phyloP scores from a whole-genome alignment of 306 rosid species.

The Vachellia pachyceras region DNA sequence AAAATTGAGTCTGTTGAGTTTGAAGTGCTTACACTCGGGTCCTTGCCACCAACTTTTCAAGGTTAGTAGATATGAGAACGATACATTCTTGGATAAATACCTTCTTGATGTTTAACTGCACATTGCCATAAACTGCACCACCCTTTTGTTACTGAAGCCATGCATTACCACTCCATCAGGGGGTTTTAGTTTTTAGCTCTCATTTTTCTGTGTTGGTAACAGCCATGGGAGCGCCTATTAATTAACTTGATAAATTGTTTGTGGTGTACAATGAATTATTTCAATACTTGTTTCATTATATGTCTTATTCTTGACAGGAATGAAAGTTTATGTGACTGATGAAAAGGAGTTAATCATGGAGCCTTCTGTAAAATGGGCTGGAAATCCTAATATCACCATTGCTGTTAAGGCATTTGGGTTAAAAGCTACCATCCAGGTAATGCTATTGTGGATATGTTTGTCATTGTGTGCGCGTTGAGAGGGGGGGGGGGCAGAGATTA shows the following conservation, averaged over 20 bases:
- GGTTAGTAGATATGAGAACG: conserved; percentile 49
- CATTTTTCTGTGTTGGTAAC: not conserved
- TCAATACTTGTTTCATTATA: not conserved
- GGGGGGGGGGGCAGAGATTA: not conserved
- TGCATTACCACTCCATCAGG: not conserved
- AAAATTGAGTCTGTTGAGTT: conserved; percentile 82
- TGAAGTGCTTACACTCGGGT: conserved; percentile 76
- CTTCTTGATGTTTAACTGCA: not conserved
- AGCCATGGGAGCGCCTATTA: not conserved
- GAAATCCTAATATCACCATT: conserved; percentile 78
- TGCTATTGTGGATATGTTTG: not conserved
- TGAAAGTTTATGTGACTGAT: conserved; percentile 88
- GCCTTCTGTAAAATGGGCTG: conserved; percentile 96
- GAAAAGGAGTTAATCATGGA: conserved; percentile 99
- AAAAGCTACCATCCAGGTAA: conserved; percentile 88
- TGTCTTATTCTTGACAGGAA: conserved; percentile 55
- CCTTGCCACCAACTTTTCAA: conserved; percentile 91
- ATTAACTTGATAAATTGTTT: conserved; percentile 1
- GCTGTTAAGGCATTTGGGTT: conserved; percentile 90
- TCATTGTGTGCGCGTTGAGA: too few relatives aligned
- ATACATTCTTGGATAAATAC: not conserved
- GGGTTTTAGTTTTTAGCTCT: not conserved
- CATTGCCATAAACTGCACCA: not conserved
- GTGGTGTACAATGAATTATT: conserved; percentile 11
- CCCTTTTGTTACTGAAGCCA: not conserved